Base-by-base conservation (phyloP, 495 filamentous ascomycete genomes). In the Xylaria curta region DNA sequence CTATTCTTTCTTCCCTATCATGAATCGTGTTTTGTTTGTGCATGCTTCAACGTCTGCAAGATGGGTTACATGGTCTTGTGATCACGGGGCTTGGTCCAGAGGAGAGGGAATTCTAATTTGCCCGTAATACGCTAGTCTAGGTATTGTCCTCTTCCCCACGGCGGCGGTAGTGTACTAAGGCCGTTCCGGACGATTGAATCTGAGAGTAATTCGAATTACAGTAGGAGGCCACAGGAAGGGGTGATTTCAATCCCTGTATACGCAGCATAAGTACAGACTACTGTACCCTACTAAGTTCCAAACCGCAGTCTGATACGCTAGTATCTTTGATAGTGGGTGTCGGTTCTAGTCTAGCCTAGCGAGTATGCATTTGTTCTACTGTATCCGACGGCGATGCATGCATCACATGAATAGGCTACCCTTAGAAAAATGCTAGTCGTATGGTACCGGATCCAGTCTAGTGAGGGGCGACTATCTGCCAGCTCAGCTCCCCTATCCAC, bases 41-140 rank as follows among this genome's bases (percentile, higher is more conserved):
- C 65, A 67, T 67, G 65, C 65, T 13, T 67, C 65, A 36, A 67
- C 65, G 36, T 59, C 66, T 69, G 66, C 66, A 69, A 47, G 36
- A 61, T 61, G 38, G 66, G 66, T 69, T 69, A 69, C 66, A 69
- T 69, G 40, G 66, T 69, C 31, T 40, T 38, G 38, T 59, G 40
- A 49, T 69, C 66, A 69, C 66, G 66, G 66, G 66, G 66, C 54
- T 24, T 60, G 36, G 54, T 36, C 9, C n/a, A 10, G 47, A 54
- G 6, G 53, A 28, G 33, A 17, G 47, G 31, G 31, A n/a, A 40
- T 40, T 54, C 49, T 56, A 26, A 38, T 54, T 17, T 3, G 17
- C 47, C n/a, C 33, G 10, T 53, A 26, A 31, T 44, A 64, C 21
- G 26, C n/a, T 21, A 31, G 28, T 31, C 28, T 31, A 26, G 9